Evolutionary conservation across 306 rosid genomes (phyloP), one percentile per base, ranked within the genome.

Genomic region (Astragalus glycyphyllos): DNA sequence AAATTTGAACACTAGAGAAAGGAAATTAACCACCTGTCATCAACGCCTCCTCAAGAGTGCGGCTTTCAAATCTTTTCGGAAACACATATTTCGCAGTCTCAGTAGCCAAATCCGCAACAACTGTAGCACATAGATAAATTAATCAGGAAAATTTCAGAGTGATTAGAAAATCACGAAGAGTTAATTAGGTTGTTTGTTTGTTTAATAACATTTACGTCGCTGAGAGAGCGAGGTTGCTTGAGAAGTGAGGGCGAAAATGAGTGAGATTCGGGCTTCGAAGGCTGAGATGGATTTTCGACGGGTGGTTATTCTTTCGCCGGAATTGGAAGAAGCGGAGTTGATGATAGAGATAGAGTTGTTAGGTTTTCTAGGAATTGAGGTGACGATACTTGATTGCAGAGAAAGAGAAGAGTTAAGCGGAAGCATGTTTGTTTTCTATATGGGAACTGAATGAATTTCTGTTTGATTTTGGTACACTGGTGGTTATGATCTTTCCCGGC

Each of bases 21-120:
- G 50, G 66, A 71, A 71, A 37, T 31, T 15, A 70, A 73, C n/a
- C 7, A 14, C 12, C 55, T 41, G 92, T 67, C 97, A 94, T 90
- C 60, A 93, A 75, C 66, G 92, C 97, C 76, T 94, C 98, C 82
- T 90, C 97, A n/a, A 90, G 87, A 56, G 58, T 84, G n/a, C 85
- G 89, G 45, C 83, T 78, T 77, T 90, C 97, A 56, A 94, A 88
- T 73, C 91, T 69, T 48, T 94, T 90, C 20, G 97, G 98, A 67
- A 81, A 78, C 58, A 94, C 58, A 76, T 94, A 94, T 58, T 83
- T 94, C 4, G 86, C 85, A 7, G 90, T 85, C 82, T 94, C 98
- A 1, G 80, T 54, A 4, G 88, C 89, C 53, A 80, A 79, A 3
- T 90, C 92, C 17, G 47, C 67, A 56, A 94, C 56, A 82, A 86